Base-by-base conservation (phyloP, 805 yeast species). In the Candida lessepsii region DNA sequence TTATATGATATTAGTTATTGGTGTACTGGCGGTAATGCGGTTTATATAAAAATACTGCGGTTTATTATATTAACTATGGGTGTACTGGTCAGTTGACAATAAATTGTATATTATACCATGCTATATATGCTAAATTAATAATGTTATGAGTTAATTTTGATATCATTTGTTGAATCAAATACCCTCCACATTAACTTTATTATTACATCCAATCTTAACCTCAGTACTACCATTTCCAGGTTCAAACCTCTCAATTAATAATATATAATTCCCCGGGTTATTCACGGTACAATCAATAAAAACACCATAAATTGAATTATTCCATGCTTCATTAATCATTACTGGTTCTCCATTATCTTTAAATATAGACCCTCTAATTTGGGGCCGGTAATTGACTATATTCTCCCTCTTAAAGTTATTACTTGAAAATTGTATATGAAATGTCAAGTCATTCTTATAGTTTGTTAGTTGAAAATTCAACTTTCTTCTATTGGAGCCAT, bases 241-340 rank as follows among this genome's bases (percentile, higher is more conserved):
- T 44, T 75, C 81, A 42, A 75, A 71, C 28, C 81, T 49, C 47
- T 75, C 81, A n/a, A 73, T 54, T 16, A 75, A 51, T 7, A 75
- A 42, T 3, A 72, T 57, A 40, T 71, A 70, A 4, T 43, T 46
- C 0, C 62, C 69, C 2, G 60, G 56, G 2, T 40, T 43, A 0
- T 52, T 51, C 3, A 62, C 31, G 3, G 29, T 28, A 33, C 60
- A 56, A 30, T 66, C 66, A 13, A 69, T 50, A 46, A 67, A 74
- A 3, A 70, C 52, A 0, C 81, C 81, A 50, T 69, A 70, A 6
- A 71, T 45, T 16, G 63, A 57, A 41, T 68, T 70, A 40, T 59
- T 60, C 70, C 76, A 75, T 10, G 49, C 40, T 20, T 61, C 61
- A 38, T 65, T 67, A 14, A 68, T 52, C 25, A 54, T 49, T 1